These are phyloP conservation scores for Artomyces pyxidatus DNA, from an alignment of 768 basidiomycete genomes.

Conservation along the genomic window DNA sequence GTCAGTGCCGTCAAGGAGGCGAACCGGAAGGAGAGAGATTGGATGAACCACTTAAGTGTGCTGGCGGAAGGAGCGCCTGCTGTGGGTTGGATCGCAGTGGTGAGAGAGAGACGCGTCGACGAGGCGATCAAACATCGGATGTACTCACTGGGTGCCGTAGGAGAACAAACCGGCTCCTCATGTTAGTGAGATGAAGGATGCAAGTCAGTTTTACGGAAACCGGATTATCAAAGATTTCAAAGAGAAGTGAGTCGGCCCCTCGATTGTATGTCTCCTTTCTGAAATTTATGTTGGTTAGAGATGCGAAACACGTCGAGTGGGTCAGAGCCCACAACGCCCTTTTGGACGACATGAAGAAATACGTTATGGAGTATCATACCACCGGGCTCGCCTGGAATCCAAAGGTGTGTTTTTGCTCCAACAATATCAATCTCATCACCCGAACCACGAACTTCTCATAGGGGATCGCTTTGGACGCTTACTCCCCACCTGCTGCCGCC, in stretches of 20 bases:
- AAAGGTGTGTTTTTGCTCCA: slow-evolving; percentile 36
- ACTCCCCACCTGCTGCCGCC: slow-evolving; percentile 30
- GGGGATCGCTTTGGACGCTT: slow-evolving; percentile 54
- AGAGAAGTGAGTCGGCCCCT: slow-evolving; percentile 57
- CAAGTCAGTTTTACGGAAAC: slow-evolving; percentile 82
- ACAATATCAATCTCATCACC: neutral
- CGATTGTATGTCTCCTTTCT: slow-evolving; percentile 3
- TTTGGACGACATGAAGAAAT: slow-evolving; percentile 73
- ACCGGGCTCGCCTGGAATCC: slow-evolving; percentile 88
- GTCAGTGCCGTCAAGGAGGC: slow-evolving; percentile 79
- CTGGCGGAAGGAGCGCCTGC: slow-evolving; percentile 77
- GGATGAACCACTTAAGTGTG: slow-evolving; percentile 71
- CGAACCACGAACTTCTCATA: slow-evolving; percentile 17
- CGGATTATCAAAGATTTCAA: slow-evolving; percentile 89
- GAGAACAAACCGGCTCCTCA: slow-evolving; percentile 76
- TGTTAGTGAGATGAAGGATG: slow-evolving; percentile 79
- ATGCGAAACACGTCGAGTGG: slow-evolving; percentile 86
- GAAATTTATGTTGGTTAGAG: slow-evolving; percentile 38
- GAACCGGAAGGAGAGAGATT: slow-evolving; percentile 71
- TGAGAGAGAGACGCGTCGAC: no score
- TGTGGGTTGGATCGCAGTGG: slow-evolving; percentile 84
- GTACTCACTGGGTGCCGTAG: slow-evolving; percentile 18
- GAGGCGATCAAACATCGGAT: neutral
- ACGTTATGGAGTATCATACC: slow-evolving; percentile 78
- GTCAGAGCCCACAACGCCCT: slow-evolving; percentile 60